These are phyloP conservation scores for Rosa chinensis DNA, from an alignment of 306 rosid genomes.

Conservation along the genomic window DNA sequence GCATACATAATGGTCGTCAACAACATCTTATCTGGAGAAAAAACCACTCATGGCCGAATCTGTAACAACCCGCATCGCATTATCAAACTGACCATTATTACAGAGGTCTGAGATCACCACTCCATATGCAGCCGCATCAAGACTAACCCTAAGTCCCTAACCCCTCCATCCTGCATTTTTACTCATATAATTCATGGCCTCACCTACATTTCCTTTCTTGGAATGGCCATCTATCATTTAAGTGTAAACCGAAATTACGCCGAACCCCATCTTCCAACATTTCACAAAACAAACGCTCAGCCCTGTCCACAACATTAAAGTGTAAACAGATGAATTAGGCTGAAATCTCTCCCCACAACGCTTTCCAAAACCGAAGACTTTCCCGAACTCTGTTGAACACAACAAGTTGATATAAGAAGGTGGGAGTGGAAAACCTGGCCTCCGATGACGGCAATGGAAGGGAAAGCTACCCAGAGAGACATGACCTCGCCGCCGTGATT, in stretches of 20 bases:
- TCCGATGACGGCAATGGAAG: no score
- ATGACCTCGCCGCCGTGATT: no score
- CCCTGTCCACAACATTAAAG: slow-evolving; percentile 13
- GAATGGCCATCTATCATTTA: slow-evolving; percentile 36
- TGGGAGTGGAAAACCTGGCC: no score
- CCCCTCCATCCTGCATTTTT: slow-evolving; percentile 22
- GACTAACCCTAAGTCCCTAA: neutral
- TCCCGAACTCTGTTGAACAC: no score
- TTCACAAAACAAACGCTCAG: slow-evolving; percentile 30
- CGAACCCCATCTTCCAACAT: slow-evolving; percentile 31
- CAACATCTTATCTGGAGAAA: slow-evolving; percentile 33
- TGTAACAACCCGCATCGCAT: slow-evolving; percentile 24
- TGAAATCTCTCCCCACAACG: no score
- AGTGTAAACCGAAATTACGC: slow-evolving; percentile 35
- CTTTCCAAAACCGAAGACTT: no score
- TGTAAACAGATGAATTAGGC: no score
- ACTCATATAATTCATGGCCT: slow-evolving; percentile 25
- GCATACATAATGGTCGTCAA: slow-evolving; percentile 31
- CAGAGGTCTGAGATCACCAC: slow-evolving; percentile 35
- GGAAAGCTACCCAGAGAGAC: no score
- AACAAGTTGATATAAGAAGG: no score
- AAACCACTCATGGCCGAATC: slow-evolving; percentile 26
- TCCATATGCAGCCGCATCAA: slow-evolving; percentile 31
- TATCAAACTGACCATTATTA: slow-evolving; percentile 28
- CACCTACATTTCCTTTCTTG: slow-evolving; percentile 28